Percentiles rank a stretch among this genome's conserved stretches.
phyloP scores from a whole-genome alignment of 805 yeast species.

The Vanderwaltozyma verrucispora region DNA sequence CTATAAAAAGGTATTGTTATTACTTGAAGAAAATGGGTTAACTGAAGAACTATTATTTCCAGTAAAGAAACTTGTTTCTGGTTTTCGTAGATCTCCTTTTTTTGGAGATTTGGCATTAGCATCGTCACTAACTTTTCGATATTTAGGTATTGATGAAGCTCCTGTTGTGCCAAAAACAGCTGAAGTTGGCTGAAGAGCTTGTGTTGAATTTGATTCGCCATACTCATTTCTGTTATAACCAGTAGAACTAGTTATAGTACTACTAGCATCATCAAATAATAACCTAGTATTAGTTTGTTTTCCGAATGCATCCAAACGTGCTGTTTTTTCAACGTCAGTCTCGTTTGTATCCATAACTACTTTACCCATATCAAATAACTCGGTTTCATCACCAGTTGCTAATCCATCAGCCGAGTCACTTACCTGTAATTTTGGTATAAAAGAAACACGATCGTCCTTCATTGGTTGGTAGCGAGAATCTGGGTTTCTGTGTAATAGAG shows the following conservation, averaged over 20 bases:
- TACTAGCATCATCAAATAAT: constrained; percentile 12
- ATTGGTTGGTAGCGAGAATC: constrained; percentile 93
- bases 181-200: constrained; percentile 22
- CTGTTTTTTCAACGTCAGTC: constrained; percentile 21
- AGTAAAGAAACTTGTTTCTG: constrained; percentile 25
- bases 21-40: constrained; percentile 6
- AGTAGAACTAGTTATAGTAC: constrained; percentile 1
- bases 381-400: constrained; percentile 22
- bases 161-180: constrained; percentile 17
- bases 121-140: constrained; percentile 7
- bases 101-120: constrained; percentile 3
- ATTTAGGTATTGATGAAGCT: constrained; percentile 4
- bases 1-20: constrained; percentile 11
- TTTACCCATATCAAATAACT: constrained; percentile 28
- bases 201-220: constrained; percentile 3
- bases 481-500: constrained; percentile 81
- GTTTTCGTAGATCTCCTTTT: constrained; percentile 16
- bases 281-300: constrained; percentile 1
- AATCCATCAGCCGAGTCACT: constrained; percentile 10
- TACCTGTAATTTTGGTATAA: constrained; percentile 58
- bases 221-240: constrained; percentile 1
- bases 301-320: constrained; percentile 17
- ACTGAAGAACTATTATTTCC: constrained; percentile 3
- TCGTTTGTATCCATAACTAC: constrained; percentile 30
- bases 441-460: constrained; percentile 94